Conservation (phyloP, 2,329 filamentous ascomycete species). For the Didymella sp. region DNA sequence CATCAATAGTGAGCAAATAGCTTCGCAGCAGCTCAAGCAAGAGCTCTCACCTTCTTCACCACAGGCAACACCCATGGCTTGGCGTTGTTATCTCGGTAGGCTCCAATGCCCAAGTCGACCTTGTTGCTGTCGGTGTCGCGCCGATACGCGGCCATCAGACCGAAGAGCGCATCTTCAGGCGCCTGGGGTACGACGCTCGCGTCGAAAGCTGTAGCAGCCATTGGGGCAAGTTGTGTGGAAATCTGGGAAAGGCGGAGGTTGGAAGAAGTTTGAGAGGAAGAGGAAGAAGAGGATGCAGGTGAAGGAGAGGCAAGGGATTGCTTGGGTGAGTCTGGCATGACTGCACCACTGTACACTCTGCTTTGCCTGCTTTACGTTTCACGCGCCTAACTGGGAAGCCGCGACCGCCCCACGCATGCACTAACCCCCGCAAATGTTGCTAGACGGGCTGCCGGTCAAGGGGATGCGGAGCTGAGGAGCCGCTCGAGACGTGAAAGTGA, state of each 20-base stretch:
- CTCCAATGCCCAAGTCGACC: slow-evolving; percentile 93
- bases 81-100: slow-evolving; percentile 91
- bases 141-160: slow-evolving; percentile 85
- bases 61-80: slow-evolving; percentile 98
- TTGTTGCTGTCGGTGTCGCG: slow-evolving; percentile 79
- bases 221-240: slow-evolving; percentile 73
- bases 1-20: slow-evolving; percentile 31
- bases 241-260: slow-evolving; percentile 62
- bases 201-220: slow-evolving; percentile 71
- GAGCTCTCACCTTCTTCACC: slow-evolving; percentile 80
- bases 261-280: slow-evolving; percentile 28
- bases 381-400: slow-evolving; percentile 30
- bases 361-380: slow-evolving; percentile 35
- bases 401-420: slow-evolving; percentile 23
- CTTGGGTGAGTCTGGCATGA: slow-evolving; percentile 38
- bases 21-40: background rate
- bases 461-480: slow-evolving; percentile 28
- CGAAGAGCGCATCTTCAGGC: slow-evolving; percentile 94
- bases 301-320: slow-evolving; percentile 18
- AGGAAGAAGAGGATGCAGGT: slow-evolving; percentile 23
- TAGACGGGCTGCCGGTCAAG: slow-evolving; percentile 23
- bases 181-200: slow-evolving; percentile 82
- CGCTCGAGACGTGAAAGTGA: slow-evolving; percentile 19
- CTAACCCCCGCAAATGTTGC: slow-evolving; percentile 38
- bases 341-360: slow-evolving; percentile 25